Evolutionary conservation across 805 yeast species (phyloP).

Genomic region (Lipomyces kockii): DNA sequence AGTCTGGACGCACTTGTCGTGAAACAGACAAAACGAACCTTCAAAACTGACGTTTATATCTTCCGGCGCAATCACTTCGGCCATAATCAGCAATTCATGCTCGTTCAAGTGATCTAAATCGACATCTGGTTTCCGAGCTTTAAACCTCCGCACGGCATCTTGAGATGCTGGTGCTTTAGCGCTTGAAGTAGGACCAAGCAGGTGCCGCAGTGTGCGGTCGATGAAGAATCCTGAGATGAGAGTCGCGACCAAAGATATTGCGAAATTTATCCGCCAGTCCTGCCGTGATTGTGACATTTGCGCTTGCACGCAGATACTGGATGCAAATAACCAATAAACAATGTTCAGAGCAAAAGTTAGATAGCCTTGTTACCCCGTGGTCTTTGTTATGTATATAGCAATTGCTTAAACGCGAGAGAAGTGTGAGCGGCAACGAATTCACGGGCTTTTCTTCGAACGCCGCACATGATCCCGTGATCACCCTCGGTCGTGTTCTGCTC

Average conservation of each 20-base stretch:
- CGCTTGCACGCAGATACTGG: not conserved
- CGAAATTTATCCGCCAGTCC: not conserved
- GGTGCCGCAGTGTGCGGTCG: not conserved
- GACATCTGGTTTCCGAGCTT: conserved; percentile 61
- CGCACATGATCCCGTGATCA: too few relatives aligned
- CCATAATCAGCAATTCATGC: conserved; percentile 78
- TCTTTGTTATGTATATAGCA: too few relatives aligned
- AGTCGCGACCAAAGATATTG: not conserved
- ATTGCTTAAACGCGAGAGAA: too few relatives aligned
- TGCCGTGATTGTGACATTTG: not conserved
- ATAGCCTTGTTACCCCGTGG: not conserved
- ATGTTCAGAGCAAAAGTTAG: not conserved
- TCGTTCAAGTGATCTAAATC: conserved; percentile 58
- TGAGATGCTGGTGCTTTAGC: not conserved
- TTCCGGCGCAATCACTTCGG: conserved; percentile 79
- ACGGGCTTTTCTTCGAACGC: too few relatives aligned
- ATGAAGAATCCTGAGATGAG: conserved; percentile 1
- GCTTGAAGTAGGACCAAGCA: not conserved
- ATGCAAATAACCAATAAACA: not conserved
- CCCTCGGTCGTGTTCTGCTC: too few relatives aligned
- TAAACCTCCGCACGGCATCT: conserved; percentile 61
- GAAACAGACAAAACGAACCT: conserved; percentile 36
- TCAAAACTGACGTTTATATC: conserved; percentile 77
- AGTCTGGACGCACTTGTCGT: not conserved
- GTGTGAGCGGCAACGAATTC: too few relatives aligned